Conservation (phyloP, 108 stramenopile species). For the Nitzschia putrida region DNA sequence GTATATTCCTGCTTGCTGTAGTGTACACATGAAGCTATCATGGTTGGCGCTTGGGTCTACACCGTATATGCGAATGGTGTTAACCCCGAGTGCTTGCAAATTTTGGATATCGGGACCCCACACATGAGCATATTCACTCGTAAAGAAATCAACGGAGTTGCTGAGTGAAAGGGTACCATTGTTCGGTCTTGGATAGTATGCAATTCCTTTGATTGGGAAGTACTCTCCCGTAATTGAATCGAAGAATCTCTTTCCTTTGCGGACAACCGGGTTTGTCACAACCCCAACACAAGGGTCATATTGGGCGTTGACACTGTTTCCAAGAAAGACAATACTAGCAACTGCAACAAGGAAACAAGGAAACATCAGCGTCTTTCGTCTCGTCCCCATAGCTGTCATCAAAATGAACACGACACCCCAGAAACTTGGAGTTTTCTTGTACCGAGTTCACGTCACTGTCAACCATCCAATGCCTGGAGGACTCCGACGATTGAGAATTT, state of each 20-base stretch:
- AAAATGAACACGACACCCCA: too few relatives aligned
- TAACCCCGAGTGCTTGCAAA: conserved; percentile 42
- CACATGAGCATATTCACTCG: conserved; percentile 34
- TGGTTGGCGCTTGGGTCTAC: conserved; percentile 47
- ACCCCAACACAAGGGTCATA: background rate
- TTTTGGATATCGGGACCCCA: conserved; percentile 47
- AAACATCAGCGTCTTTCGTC: background rate
- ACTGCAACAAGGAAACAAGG: too few relatives aligned
- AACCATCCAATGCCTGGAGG: too few relatives aligned
- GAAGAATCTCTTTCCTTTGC: conserved; percentile 41
- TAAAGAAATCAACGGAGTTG: conserved; percentile 47
- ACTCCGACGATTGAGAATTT: too few relatives aligned
- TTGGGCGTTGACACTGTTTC: background rate
- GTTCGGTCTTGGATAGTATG: conserved; percentile 57
- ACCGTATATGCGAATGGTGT: conserved; percentile 46
- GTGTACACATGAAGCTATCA: conserved; percentile 53
- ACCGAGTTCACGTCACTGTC: too few relatives aligned
- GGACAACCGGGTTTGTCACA: conserved; percentile 10
- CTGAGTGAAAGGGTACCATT: conserved; percentile 21
- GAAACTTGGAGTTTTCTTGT: too few relatives aligned
- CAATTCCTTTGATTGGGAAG: conserved; percentile 51
- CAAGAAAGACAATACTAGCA: background rate
- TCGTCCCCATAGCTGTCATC: background rate
- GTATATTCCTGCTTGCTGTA: conserved; percentile 50
- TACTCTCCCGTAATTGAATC: conserved; percentile 37